Evolutionary conservation across 2,329 filamentous ascomycete genomes (phyloP), one percentile per base, ranked within the genome.

Genomic region (Metarhizium album): DNA sequence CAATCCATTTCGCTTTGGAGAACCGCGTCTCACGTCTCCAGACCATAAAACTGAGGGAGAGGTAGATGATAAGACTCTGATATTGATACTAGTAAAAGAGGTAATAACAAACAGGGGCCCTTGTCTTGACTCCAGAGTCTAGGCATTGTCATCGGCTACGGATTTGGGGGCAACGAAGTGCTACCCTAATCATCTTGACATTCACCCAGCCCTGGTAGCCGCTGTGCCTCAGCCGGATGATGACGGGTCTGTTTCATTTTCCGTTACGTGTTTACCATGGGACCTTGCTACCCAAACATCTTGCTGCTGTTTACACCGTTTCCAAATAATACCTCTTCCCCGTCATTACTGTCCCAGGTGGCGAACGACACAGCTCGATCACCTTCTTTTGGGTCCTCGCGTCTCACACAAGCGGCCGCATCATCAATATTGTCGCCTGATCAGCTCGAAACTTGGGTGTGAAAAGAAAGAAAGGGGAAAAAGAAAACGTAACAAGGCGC

Each of bases 141-240:
- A 42, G 38, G 6, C 16, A 6, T 16, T 22, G 38, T 22, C 38
- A 4, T 42, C n/a, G 18, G 5, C n/a, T 5, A 14, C 4, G 6
- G 20, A 4, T 22, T 3, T 13, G 5, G 29, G 29, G 29, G 13
- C 38, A 20, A 22, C n/a, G 13, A 20, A 42, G 7, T 42, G 38
- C 38, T 42, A 22, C 38, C 38, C 38, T 42, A 42, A 20, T 18
- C n/a, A 7, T 18, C 3, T 20, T 20, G 18, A 31, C 18, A 20
- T 20, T 20, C 18, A 23, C 18, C 48, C 48, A 49, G 48, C 48
- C 48, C 42, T 49, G 45, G 47, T 47, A 53, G 51, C 51, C 51
- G 51, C 45, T 45, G 27, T 53, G 27, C 9, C 37, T 43, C 7
- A 22, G 18, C 42, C 4, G 4, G 7, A 35, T 38, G 14, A 6